phyloP scores from a whole-genome alignment of 139 green algal genomes.

The Chlamydomonas sp. region DNA sequence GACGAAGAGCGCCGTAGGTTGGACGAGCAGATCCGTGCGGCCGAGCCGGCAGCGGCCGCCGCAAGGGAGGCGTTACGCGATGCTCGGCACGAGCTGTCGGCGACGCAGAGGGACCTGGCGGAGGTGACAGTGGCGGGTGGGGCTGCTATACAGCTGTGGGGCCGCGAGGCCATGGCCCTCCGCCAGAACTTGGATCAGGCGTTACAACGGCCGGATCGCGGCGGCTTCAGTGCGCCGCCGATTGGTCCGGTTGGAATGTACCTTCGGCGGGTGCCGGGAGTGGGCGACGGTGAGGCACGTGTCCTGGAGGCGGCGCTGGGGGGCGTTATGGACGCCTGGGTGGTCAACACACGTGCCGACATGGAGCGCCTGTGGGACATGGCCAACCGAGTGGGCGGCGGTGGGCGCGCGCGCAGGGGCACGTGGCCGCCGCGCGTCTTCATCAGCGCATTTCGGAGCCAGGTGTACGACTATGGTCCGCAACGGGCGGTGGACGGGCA shows the following conservation, averaged over 20 bases:
- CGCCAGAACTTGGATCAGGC: background rate
- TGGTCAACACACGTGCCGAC: conserved; percentile 1
- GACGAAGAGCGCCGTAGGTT: background rate
- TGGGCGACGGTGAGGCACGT: background rate
- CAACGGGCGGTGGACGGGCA: background rate
- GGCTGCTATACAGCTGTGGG: background rate
- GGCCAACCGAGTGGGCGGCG: background rate
- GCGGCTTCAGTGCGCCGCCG: background rate
- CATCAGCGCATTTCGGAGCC: background rate
- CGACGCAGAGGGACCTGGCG: background rate
- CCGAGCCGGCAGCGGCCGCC: background rate
- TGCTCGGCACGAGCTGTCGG: background rate
- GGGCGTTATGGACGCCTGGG: background rate
- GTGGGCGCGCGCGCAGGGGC: no score
- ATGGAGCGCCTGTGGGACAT: background rate
- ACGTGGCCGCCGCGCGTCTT: background rate
- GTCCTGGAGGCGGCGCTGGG: background rate
- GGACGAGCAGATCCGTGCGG: background rate
- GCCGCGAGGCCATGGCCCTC: background rate
- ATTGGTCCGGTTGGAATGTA: conserved; percentile 9
- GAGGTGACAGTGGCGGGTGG: background rate
- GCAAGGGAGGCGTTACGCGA: background rate
- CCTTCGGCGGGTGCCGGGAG: background rate
- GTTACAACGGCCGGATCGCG: background rate
- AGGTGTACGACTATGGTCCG: background rate